A percentile compares a stretch with the other conserved stretches of the same genome.
Evolutionary conservation across 805 yeast genomes (phyloP).

Genomic region (Saturnispora sanitii): DNA sequence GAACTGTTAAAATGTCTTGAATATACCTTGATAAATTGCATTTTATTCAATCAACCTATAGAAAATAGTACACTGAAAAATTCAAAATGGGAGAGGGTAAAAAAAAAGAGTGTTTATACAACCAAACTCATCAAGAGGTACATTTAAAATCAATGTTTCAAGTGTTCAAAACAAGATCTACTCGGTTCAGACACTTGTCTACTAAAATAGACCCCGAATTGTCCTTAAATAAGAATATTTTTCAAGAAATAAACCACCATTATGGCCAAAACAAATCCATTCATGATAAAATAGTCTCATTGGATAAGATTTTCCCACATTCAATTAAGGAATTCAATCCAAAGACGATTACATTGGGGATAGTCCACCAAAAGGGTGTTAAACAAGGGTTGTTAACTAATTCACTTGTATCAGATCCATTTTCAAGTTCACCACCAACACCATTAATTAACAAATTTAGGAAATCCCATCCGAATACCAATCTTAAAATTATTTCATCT

Average conservation of each 20-base stretch:
- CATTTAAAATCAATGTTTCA: no score
- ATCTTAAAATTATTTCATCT: constrained; percentile 13
- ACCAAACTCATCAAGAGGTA: no score
- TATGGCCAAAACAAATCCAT: constrained; percentile 12
- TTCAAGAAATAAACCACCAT: constrained; percentile 4
- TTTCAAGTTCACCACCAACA: constrained; percentile 20
- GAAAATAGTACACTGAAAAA: neutral
- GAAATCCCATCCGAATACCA: constrained; percentile 8
- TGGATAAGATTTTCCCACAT: constrained; percentile 13
- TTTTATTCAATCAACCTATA: neutral
- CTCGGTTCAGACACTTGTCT: no score
- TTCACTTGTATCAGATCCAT: constrained; percentile 24
- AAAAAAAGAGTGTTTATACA: neutral
- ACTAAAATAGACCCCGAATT: no score
- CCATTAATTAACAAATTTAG: constrained; percentile 13
- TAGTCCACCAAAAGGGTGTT: constrained; percentile 18
- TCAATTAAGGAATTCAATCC: constrained; percentile 14
- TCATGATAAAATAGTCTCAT: constrained; percentile 12
- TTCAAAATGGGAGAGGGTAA: neutral
- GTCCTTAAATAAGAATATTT: neutral
- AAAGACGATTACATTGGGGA: constrained; percentile 21
- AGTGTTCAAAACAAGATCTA: no score
- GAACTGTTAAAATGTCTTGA: constrained; percentile 8
- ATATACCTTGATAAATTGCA: neutral
- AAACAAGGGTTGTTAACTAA: constrained; percentile 19